Evolutionary conservation across 139 green algal genomes (phyloP).

Genomic region (Zygnema cylindricum): DNA sequence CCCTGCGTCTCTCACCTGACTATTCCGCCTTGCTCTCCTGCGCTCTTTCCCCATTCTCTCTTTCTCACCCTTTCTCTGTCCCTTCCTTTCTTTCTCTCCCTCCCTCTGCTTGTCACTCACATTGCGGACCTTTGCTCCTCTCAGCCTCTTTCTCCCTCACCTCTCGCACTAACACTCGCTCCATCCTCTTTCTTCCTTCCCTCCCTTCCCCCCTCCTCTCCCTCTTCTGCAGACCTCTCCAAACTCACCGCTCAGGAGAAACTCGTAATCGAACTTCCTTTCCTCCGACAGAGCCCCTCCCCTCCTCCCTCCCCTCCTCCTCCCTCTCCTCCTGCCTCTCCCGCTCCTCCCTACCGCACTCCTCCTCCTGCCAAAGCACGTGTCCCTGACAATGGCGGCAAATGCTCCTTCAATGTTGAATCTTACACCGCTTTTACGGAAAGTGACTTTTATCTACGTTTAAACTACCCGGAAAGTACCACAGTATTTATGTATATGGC

Average conservation of each 20-base stretch:
- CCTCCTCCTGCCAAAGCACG: neutral
- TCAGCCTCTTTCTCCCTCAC: neutral
- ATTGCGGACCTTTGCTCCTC: neutral
- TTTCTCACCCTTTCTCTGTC: neutral
- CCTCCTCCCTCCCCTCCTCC: neutral
- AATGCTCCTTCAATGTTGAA: neutral
- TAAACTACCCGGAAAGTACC: neutral
- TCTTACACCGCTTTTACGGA: neutral
- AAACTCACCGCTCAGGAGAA: neutral
- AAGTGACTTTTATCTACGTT: neutral
- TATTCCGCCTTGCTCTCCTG: neutral
- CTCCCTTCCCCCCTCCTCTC: neutral
- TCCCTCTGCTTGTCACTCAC: neutral
- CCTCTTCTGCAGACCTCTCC: neutral
- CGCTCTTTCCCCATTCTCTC: neutral
- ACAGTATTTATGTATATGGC: neutral
- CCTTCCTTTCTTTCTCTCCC: neutral
- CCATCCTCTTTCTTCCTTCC: neutral
- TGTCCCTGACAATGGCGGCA: neutral
- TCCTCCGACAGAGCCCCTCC: neutral
- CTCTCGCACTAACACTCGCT: neutral
- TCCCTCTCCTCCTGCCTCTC: neutral
- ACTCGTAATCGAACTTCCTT: neutral
- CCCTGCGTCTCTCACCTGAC: neutral
- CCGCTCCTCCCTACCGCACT: neutral